A percentile compares a stretch with the other conserved stretches of the same genome.
Conservation (phyloP, 768 basidiomycete species). For the Boletus reticuloceps region DNA sequence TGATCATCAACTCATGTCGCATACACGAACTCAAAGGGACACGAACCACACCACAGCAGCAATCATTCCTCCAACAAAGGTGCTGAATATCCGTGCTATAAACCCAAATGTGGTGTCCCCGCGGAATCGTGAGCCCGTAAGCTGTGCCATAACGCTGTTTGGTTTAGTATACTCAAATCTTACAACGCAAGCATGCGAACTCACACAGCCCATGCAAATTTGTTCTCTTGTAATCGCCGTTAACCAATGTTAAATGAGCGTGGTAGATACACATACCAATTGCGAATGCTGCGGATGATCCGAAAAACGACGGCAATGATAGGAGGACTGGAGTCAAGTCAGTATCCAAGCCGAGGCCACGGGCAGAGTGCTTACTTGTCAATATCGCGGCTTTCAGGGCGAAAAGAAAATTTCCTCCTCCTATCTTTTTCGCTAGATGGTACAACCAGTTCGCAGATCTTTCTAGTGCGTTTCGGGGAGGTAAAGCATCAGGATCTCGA, state of each 20-base stretch:
- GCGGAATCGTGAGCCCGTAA: slow-evolving; percentile 65
- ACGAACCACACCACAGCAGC: slow-evolving; percentile 67
- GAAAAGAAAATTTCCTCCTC: slow-evolving; percentile 60
- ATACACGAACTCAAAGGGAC: background rate
- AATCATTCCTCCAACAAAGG: slow-evolving; percentile 60
- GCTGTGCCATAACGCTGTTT: slow-evolving; percentile 72
- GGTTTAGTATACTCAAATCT: background rate
- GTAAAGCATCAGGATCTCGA: slow-evolving; percentile 72
- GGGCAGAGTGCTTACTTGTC: slow-evolving; percentile 40
- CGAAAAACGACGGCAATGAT: slow-evolving; percentile 56
- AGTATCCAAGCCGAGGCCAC: background rate
- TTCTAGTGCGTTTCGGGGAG: slow-evolving; percentile 61
- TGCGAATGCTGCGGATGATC: slow-evolving; percentile 52
- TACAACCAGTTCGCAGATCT: slow-evolving; percentile 46
- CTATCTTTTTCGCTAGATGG: slow-evolving; percentile 36
- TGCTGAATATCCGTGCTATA: slow-evolving; percentile 56
- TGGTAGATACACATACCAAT: slow-evolving; percentile 42
- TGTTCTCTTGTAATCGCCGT: slow-evolving; percentile 41
- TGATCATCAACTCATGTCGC: background rate
- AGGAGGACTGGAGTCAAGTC: slow-evolving; percentile 40
- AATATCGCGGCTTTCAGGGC: slow-evolving; percentile 69
- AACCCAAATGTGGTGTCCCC: slow-evolving; percentile 74
- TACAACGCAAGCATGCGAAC: slow-evolving; percentile 13
- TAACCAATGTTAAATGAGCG: slow-evolving; percentile 3
- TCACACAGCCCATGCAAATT: slow-evolving; percentile 71